Percentiles rank a stretch among this genome's conserved stretches.
Conservation (phyloP, 2,329 filamentous ascomycete genomes). For the Penicillium carneum region DNA sequence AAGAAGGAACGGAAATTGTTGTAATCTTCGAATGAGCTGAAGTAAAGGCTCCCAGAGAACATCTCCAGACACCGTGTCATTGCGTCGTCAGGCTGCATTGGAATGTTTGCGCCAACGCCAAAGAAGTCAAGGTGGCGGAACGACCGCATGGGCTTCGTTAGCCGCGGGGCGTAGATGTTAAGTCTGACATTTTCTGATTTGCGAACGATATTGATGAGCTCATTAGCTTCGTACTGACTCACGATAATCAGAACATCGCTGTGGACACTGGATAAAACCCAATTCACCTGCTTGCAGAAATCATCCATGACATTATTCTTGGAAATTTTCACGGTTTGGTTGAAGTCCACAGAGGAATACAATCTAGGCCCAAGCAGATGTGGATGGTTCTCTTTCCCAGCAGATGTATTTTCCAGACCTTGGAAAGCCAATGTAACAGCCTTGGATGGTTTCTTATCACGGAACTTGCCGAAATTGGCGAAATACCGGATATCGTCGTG, state of each 20-base stretch:
- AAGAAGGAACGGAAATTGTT: constrained; percentile 28
- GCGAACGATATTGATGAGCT: constrained; percentile 54
- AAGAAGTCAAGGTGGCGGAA: constrained; percentile 59
- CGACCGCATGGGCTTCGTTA: constrained; percentile 46
- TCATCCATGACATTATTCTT: constrained; percentile 56
- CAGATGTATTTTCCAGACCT: constrained; percentile 17
- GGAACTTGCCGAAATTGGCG: constrained; percentile 15
- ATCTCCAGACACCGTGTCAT: constrained; percentile 60
- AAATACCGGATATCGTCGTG: constrained; percentile 23
- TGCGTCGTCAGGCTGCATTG: neutral
- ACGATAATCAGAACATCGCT: constrained; percentile 58
- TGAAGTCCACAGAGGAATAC: constrained; percentile 19
- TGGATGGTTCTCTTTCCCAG: constrained; percentile 12
- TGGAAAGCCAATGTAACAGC: constrained; percentile 17
- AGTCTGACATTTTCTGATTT: constrained; percentile 49
- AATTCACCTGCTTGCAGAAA: constrained; percentile 64
- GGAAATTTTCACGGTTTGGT: constrained; percentile 6
- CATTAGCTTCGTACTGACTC: constrained; percentile 67
- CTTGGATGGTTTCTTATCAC: neutral
- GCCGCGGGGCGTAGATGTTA: constrained; percentile 60
- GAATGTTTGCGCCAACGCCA: constrained; percentile 37
- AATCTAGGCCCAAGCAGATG: constrained; percentile 2
- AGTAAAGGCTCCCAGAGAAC: constrained; percentile 72
- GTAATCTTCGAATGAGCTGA: constrained; percentile 64
- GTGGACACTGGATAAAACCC: constrained; percentile 55